Base-by-base conservation (phyloP, 2,329 filamentous ascomycete species). In the Verticillium longisporum region DNA sequence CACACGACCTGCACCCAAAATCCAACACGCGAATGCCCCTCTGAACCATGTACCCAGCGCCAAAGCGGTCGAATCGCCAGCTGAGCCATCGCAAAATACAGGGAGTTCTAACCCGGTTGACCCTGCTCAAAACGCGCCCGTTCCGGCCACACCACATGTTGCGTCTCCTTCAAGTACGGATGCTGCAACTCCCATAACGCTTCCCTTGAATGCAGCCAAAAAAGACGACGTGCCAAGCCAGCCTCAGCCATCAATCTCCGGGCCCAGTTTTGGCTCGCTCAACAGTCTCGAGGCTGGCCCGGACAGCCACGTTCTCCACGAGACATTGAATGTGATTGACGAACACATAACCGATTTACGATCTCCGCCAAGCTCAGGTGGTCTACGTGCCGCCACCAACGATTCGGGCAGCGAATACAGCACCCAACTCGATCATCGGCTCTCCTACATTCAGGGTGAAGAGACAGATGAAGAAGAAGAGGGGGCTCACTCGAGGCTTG, bases 391-490 rank as follows among this genome's bases (percentile, higher is more conserved):
- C 60, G 75, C 77, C 58, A 75, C 81, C 54, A 91, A 87, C 64
- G 91, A 96, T 73, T 96, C 92, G 1, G 90, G 88, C 57, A 97
- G 92, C 76, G 91, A 96, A 72, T 97, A 97, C 74, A 96, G 92
- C 75, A 90, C 86, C 63, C 87, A 91, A 60, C 72, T 90, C 45
- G 88, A 88, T 64, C 87, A 90, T 67, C 87, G 92, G 45, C 77
- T 94, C 68, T 97, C 94, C 1, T 97, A 96, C 72, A 94, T 98
- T 64, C 90, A 95, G 66, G 95, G 94, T 41, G 89, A 96, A 65
- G 94, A 97, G 74, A 97, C 93, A 1, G 94, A 98, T 68, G 92
- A 97, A 69, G 95, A 98, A 73, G 92, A 95, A 68, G 87, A 90
- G 36, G 82, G 77, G 13, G 71, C 83, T n/a, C 87, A 92, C 66